Evolutionary conservation across 1,284 basidiomycete species (phyloP), one percentile per base, ranked within the genome.

Genomic region (Sphaerobolus stellatus): DNA sequence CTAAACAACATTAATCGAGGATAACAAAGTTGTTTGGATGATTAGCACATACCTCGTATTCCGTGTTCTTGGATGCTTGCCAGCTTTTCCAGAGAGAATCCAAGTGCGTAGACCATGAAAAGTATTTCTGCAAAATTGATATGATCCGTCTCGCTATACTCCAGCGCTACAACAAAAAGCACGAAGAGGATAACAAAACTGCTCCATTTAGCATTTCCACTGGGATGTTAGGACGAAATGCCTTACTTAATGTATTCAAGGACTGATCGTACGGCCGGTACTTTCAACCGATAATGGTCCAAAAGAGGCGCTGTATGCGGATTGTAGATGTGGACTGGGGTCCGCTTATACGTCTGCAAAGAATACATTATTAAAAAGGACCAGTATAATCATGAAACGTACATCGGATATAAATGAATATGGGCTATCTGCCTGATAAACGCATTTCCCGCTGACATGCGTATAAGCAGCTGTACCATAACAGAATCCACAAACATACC

Each of bases 51-150:
- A 82, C 90, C 87, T 80, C 82, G 85, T 50, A 96, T 82, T 1
- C 94, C 94, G 65, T 94, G 94, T 68, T 97, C 94, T 66, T 96
- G 90, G 83, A 96, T 91, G 3, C 93, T 88, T 8, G 94, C 94
- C 13, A 94, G 75, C 67, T 95, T 96, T 68, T 98, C 94, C 4
- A 98, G 75, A 0, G 90, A 84, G 68, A 97, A 97, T 0, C 75
- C 92, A 33, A 93, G 73, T 0, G 88, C 86, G 68, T 93, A 95
- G 4, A 88, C 64, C 82, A 95, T 92, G 68, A 96, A 96, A 1
- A 80, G 54, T 1, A 77, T 64, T 66, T 96, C 93, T 5, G 81
- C 68, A 2, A 64, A 55, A 63, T 91, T 94, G 58, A 95, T 69
- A 27, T 59, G 68, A 48, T 86, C 73, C 9, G 74, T 68, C 52